Conservation (phyloP, 192 early-diverging fungal genomes). For the Chytriomyces sp. region DNA sequence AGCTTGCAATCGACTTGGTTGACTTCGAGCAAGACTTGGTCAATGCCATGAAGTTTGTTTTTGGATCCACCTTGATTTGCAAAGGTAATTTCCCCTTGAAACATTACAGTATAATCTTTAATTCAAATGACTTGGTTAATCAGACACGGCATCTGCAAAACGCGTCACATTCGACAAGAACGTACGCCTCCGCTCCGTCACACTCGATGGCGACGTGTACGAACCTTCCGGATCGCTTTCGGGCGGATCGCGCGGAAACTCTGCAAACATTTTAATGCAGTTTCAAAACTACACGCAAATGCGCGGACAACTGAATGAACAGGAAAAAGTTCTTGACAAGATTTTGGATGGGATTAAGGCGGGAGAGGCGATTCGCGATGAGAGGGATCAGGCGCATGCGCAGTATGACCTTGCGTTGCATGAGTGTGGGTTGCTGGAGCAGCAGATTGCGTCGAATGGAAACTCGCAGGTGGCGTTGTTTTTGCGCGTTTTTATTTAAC, state of each 20-base stretch:
- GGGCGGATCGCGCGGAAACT: conserved; percentile 83
- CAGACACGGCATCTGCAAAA: conserved; percentile 82
- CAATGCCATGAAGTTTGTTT: conserved; percentile 89
- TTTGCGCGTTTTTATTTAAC: neutral
- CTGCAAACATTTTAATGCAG: conserved; percentile 73
- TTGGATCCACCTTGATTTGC: conserved; percentile 91
- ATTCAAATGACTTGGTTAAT: neutral
- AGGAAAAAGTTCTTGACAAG: conserved; percentile 55
- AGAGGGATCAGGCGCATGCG: conserved; percentile 66
- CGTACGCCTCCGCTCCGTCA: conserved; percentile 89
- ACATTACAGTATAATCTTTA: neutral
- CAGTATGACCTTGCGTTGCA: conserved; percentile 72
- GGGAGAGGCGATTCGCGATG: conserved; percentile 56
- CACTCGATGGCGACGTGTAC: conserved; percentile 94
- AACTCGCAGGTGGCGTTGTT: conserved; percentile 62
- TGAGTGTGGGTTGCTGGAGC: conserved; percentile 75
- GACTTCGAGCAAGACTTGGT: conserved; percentile 80
- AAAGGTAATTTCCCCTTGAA: conserved; percentile 45
- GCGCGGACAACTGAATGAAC: conserved; percentile 57
- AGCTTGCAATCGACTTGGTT: conserved; percentile 85
- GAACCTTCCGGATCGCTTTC: conserved; percentile 93
- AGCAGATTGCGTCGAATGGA: conserved; percentile 77
- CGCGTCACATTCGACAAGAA: conserved; percentile 85
- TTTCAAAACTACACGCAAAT: conserved; percentile 65
- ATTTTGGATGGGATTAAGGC: conserved; percentile 62